These are phyloP conservation scores for Dactylonectria estremocensis DNA, from an alignment of 2,329 filamentous ascomycete genomes.

Conservation along the genomic window DNA sequence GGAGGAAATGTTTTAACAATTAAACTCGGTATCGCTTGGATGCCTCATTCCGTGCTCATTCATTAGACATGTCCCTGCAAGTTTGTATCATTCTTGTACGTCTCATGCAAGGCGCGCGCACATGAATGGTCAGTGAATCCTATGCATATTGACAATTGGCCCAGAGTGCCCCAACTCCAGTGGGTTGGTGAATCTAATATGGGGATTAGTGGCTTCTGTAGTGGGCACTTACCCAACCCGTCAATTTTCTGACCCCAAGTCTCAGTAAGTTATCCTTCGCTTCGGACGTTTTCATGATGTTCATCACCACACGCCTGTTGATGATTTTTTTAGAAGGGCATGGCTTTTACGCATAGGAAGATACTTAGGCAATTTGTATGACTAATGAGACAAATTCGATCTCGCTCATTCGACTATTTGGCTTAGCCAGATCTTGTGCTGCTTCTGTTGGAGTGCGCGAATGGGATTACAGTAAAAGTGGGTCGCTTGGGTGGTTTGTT, in stretches of 20 bases:
- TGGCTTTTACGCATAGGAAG: no score
- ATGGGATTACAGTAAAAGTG: constrained; percentile 15
- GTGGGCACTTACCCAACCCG: constrained; percentile 7
- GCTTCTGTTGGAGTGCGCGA: constrained; percentile 16
- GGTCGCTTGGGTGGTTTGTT: constrained; percentile 48
- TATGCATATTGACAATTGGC: constrained; percentile 7
- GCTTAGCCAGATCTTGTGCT: no score
- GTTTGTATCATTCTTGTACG: constrained; percentile 3
- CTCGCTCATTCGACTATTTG: no score
- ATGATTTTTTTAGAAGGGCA: no score
- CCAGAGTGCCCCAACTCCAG: constrained; percentile 1
- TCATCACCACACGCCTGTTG: no score
- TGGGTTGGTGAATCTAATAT: background rate
- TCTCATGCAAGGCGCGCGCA: constrained; percentile 16
- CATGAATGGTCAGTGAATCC: constrained; percentile 14
- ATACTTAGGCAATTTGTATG: no score
- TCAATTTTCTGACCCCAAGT: constrained; percentile 7
- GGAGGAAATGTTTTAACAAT: no score
- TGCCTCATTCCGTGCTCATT: background rate
- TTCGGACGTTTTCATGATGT: no score
- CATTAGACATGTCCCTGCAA: background rate
- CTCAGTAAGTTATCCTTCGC: no score
- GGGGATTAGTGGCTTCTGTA: constrained; percentile 22
- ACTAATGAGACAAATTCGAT: no score
- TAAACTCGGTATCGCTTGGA: background rate